Evolutionary conservation across 768 basidiomycete genomes (phyloP).

Genomic region (Cubamyces sp.): DNA sequence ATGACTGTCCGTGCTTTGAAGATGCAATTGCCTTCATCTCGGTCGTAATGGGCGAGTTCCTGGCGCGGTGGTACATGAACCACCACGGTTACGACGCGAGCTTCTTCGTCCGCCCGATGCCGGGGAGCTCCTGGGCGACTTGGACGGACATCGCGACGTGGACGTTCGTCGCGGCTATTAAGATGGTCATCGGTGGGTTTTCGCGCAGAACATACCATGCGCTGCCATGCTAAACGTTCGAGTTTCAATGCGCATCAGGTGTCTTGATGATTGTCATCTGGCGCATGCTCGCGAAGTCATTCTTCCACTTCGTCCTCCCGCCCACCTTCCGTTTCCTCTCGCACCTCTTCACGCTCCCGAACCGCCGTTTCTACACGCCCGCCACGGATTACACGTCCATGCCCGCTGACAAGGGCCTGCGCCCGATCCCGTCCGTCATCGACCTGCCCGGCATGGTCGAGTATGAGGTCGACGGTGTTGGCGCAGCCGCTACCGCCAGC

Average conservation of each 20-base stretch:
- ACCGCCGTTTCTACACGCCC: conserved; percentile 86
- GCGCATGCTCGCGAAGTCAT: conserved; percentile 84
- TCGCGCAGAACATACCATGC: not conserved
- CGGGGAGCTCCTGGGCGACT: conserved; percentile 54
- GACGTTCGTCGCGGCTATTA: conserved; percentile 42
- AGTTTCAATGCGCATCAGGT: conserved; percentile 45
- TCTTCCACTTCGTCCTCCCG: conserved; percentile 75
- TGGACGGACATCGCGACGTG: conserved; percentile 41
- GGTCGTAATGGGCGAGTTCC: conserved; percentile 73
- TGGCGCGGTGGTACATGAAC: conserved; percentile 67
- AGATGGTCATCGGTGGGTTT: conserved; percentile 46
- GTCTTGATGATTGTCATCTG: conserved; percentile 81
- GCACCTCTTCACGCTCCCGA: conserved; percentile 70
- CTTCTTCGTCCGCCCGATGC: conserved; percentile 49
- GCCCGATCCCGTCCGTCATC: conserved; percentile 84
- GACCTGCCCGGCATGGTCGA: conserved; percentile 59
- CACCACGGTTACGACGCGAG: conserved; percentile 43
- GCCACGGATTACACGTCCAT: conserved; percentile 85
- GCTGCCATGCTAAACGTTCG: not conserved
- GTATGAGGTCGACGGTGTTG: conserved; percentile 32
- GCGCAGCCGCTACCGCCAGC: conserved; percentile 18
- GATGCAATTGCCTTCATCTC: conserved; percentile 94
- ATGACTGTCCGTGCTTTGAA: conserved; percentile 98
- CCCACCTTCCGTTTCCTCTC: conserved; percentile 81
- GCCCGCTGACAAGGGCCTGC: conserved; percentile 62